Percentiles rank a stretch among this genome's conserved stretches.
Evolutionary conservation across 1,284 basidiomycete genomes (phyloP).

Genomic region (Cryptococcus sp.): DNA sequence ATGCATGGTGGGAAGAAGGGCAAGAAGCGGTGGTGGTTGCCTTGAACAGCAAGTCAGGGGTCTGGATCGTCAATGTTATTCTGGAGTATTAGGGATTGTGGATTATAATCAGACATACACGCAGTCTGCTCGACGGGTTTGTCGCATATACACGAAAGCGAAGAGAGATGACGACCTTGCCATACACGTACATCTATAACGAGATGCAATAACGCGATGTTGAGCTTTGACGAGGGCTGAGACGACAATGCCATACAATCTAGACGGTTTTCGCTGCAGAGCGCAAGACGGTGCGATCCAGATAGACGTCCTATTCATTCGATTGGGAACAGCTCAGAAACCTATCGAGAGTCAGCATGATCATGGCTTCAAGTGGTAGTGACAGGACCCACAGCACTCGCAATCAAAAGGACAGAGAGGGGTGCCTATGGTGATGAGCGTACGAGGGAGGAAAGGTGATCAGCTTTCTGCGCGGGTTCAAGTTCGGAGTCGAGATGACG

Average conservation of each 20-base stretch:
- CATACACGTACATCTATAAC: not conserved
- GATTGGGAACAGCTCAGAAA: too few relatives aligned
- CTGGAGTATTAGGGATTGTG: too few relatives aligned
- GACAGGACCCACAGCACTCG: slow-evolving; percentile 76
- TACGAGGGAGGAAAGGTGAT: not conserved
- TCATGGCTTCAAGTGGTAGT: too few relatives aligned
- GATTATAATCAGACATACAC: too few relatives aligned
- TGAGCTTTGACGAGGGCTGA: too few relatives aligned
- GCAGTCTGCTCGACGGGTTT: not conserved
- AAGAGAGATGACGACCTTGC: slow-evolving; percentile 1
- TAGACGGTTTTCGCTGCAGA: too few relatives aligned
- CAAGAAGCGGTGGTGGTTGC: slow-evolving; percentile 33
- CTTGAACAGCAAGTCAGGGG: not conserved
- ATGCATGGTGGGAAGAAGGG: slow-evolving; percentile 25
- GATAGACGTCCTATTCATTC: too few relatives aligned
- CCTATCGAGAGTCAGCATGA: too few relatives aligned
- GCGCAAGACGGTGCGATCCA: too few relatives aligned
- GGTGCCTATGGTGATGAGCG: slow-evolving; percentile 56
- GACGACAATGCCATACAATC: too few relatives aligned
- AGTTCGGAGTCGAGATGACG: slow-evolving; percentile 17
- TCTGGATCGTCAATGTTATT: too few relatives aligned
- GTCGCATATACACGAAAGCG: not conserved
- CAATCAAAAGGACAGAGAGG: slow-evolving; percentile 56
- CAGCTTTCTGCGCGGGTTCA: not conserved
- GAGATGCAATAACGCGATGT: not conserved